phyloP scores from a whole-genome alignment of 345 rosid species.

The Clarkia xantiana region DNA sequence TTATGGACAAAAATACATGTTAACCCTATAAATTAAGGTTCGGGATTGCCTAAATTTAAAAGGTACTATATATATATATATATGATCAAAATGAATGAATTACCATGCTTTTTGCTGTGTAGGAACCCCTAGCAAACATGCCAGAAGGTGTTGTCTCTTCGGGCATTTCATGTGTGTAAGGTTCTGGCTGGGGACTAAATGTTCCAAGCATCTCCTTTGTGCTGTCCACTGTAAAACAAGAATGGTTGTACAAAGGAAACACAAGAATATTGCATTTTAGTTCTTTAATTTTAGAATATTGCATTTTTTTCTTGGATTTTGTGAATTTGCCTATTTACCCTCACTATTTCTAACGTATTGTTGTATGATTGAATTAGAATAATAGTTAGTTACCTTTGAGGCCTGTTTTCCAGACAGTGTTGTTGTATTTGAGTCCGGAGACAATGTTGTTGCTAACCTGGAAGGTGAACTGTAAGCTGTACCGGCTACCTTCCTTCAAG shows the following conservation, averaged over 20 bases:
- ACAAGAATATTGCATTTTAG: no score
- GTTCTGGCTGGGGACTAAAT: slow-evolving; percentile 79
- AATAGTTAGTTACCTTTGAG: slow-evolving; percentile 29
- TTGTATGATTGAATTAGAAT: slow-evolving; percentile 1
- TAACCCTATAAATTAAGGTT: no score
- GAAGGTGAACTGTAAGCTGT: slow-evolving; percentile 54
- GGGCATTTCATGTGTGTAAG: slow-evolving; percentile 59
- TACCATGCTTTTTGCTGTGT: slow-evolving; percentile 75
- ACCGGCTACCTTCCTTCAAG: slow-evolving; percentile 71
- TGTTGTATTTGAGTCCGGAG: slow-evolving; percentile 64
- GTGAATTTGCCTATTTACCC: no score
- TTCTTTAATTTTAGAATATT: no score
- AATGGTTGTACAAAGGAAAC: no score
- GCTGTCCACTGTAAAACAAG: slow-evolving; percentile 49
- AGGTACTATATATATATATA: no score
- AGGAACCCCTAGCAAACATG: slow-evolving; percentile 72
- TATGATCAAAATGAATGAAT: neutral
- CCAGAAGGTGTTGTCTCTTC: slow-evolving; percentile 93
- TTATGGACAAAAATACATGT: no score
- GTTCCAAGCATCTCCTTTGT: slow-evolving; percentile 88
- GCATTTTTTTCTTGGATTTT: no score
- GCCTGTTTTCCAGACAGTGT: slow-evolving; percentile 74
- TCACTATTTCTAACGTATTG: no score
- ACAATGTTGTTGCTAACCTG: slow-evolving; percentile 80
- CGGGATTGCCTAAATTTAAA: no score